Conservation (phyloP, 1,139 yeast species). For the Scheffersomyces lignicola region DNA sequence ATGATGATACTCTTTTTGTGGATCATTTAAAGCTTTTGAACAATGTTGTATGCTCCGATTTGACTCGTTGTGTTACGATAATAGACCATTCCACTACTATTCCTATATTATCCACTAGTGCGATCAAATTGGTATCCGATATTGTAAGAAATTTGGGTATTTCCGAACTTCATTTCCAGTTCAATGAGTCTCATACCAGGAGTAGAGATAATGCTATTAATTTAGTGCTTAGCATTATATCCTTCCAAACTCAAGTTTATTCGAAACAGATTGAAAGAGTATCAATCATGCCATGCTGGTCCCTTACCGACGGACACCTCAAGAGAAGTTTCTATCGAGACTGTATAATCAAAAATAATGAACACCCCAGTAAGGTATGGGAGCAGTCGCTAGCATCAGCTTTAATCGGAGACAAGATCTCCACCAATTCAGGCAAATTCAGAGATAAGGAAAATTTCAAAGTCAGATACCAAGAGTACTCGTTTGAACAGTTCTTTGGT, state of each 20-base stretch:
- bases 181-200: conserved; percentile 3
- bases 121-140: conserved; percentile 1
- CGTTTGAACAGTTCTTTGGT: neutral
- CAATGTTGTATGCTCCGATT: neutral
- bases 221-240: neutral
- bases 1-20: conserved; percentile 3
- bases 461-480: neutral
- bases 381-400: conserved; percentile 3
- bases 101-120: conserved; percentile 1
- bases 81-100: conserved; percentile 2
- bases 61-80: neutral
- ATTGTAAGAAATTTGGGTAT: neutral
- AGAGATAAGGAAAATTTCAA: neutral
- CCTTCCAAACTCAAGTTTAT: conserved; percentile 4
- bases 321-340: conserved; percentile 19
- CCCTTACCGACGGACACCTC: conserved; percentile 28
- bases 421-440: neutral
- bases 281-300: conserved; percentile 33
- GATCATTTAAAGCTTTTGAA: neutral
- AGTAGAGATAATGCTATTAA: conserved; percentile 4
- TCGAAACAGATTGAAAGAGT: conserved; percentile 12
- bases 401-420: conserved; percentile 3
- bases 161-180: conserved; percentile 1
- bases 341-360: conserved; percentile 5
- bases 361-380: conserved; percentile 2